Evolutionary conservation across 306 rosid genomes (phyloP).

Genomic region (Myrica gale): DNA sequence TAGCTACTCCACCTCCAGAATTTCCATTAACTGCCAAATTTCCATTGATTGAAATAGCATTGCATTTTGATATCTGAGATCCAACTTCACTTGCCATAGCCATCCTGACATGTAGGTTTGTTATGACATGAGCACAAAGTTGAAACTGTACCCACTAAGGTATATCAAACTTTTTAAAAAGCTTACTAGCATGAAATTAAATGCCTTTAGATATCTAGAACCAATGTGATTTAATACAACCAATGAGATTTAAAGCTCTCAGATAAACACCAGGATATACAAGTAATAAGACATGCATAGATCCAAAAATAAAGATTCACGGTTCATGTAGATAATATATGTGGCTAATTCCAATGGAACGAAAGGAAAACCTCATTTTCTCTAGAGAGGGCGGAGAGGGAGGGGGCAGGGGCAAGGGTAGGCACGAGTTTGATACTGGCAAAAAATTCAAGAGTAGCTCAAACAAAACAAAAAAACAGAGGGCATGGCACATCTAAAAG

Average conservation of each 20-base stretch:
- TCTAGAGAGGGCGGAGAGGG: neutral
- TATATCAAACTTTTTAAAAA: conserved; percentile 7
- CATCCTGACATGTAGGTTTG: conserved; percentile 66
- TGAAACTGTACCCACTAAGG: conserved; percentile 7
- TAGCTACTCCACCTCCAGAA: conserved; percentile 87
- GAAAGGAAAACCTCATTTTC: neutral
- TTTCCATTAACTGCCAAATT: conserved; percentile 77
- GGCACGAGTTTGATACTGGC: neutral
- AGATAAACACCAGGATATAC: neutral
- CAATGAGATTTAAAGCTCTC: neutral
- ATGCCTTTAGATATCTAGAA: conserved; percentile 10
- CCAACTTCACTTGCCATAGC: conserved; percentile 88
- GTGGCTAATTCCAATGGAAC: neutral
- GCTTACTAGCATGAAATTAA: neutral
- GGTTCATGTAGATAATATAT: neutral
- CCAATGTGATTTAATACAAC: no score
- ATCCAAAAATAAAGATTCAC: neutral
- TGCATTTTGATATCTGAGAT: conserved; percentile 75
- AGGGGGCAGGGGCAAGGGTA: neutral
- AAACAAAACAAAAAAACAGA: no score
- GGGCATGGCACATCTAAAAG: conserved; percentile 3
- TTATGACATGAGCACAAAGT: conserved; percentile 28
- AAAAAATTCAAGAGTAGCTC: neutral
- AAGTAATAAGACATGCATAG: neutral
- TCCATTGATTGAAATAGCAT: conserved; percentile 58